phyloP scores from a whole-genome alignment of 768 basidiomycete species.

The Termitomyces sp. region DNA sequence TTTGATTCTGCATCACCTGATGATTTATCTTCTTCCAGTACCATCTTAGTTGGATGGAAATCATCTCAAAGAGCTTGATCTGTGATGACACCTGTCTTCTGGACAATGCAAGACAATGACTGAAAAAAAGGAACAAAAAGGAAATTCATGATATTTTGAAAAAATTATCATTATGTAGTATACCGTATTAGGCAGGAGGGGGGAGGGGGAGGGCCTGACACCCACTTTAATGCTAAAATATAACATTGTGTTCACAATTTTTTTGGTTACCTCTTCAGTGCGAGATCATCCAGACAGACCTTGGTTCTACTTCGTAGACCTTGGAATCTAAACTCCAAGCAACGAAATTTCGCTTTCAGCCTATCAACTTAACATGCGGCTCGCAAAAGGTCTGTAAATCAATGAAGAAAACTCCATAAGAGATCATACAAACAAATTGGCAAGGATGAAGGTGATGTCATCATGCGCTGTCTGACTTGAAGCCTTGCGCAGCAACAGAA shows the following conservation, averaged over 20 bases:
- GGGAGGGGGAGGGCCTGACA: not conserved
- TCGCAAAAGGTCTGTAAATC: not conserved
- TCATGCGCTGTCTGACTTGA: slow-evolving; percentile 22
- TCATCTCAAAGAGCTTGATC: not conserved
- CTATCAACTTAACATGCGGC: not conserved
- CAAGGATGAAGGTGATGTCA: not conserved
- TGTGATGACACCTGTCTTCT: not conserved
- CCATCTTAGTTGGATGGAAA: not conserved
- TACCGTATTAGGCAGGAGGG: not conserved
- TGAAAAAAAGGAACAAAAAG: not conserved
- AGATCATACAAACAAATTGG: not conserved
- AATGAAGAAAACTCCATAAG: not conserved
- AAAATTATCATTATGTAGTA: not conserved
- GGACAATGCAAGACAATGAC: too few relatives aligned
- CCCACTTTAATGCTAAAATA: not conserved
- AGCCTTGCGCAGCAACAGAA: slow-evolving; percentile 28
- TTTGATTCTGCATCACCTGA: not conserved
- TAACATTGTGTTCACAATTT: not conserved
- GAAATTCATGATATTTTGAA: not conserved
- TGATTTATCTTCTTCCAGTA: not conserved
- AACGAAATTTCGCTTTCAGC: not conserved
- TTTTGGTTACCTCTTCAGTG: not conserved
- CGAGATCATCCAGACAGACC: too few relatives aligned
- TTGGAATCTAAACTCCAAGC: not conserved
- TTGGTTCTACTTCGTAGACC: too few relatives aligned